Base-by-base conservation (phyloP, 1,284 basidiomycete genomes). In the Cutaneotrichosporon mucoides region DNA sequence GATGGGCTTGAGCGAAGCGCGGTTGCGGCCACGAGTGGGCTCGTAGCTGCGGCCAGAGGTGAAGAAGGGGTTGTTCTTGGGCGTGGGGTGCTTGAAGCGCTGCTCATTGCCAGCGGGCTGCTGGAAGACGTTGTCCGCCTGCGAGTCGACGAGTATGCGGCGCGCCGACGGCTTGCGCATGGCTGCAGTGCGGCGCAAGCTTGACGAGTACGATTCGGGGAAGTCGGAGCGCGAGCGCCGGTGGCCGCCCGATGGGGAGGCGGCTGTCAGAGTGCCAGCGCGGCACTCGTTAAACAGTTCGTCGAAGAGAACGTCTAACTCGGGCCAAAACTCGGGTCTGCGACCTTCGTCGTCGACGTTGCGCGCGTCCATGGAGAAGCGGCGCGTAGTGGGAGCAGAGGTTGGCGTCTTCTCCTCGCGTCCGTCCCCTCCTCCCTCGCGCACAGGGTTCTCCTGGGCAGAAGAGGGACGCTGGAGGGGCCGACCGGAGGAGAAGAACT, bases 251-350 rank as follows among this genome's bases (percentile, higher is more conserved):
- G 49, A 16, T 13, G 41, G 13, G 9, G 41, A 35, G 5, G 47
- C 12, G 41, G 55, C 33, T 6, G 8, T 36, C 7, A n/a, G 37
- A 5, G 38, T 47, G n/a, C 9, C 40, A 5, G 33, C 24, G 35
- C 54, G 48, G 45, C 58, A 60, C 50, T 62, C 51, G 10, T 60
- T 51, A 4, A 62, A 45, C 11, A 65, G 58, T 34, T 65, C 64
- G 43, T 62, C 61, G 15, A 65, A 65, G 24, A 65, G 56, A 2
- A 34, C 34, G 51, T 65, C 64, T 16, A 65, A 41, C 42, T 62
- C 63, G 16, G 10, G 13, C 15, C 40, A 38, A 41, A 64, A 61
- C 7, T 49, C 8, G 15, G 43, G 38, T 44, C 16, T 36, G 47
- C 46, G 8, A 8, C 5, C 33, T 36, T 41, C 16, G 33, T 36